phyloP scores from a whole-genome alignment of 169 alveolate genomes.

The Eimeria necatrix region DNA sequence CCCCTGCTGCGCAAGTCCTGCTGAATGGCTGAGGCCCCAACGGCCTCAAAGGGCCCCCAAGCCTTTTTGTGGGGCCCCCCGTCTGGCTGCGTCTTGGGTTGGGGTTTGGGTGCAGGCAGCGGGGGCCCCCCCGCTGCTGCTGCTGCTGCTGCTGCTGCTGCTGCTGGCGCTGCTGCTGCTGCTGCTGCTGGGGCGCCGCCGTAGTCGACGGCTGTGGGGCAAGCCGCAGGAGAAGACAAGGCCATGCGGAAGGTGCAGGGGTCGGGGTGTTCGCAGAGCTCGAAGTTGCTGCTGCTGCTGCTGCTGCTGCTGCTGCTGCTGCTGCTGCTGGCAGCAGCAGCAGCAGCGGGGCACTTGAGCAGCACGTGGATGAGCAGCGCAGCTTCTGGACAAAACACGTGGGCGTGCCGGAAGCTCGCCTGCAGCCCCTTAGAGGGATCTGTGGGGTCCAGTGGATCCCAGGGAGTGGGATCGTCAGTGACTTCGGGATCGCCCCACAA shows the following conservation, averaged over 20 bases:
- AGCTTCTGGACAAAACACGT: constrained; percentile 35
- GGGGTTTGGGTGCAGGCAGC: no score
- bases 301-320: neutral
- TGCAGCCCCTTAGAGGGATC: constrained; percentile 42
- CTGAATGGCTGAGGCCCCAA: no score
- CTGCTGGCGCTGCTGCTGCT: neutral
- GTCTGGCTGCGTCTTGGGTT: no score
- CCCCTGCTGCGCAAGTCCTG: neutral
- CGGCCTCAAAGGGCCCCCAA: no score
- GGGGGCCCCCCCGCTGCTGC: neutral
- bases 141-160: neutral
- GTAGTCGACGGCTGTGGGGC: constrained; percentile 31
- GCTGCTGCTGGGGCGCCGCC: neutral
- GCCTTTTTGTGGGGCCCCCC: no score
- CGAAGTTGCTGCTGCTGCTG: constrained; percentile 37
- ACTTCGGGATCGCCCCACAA: constrained; percentile 12
- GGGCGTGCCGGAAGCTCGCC: constrained; percentile 35
- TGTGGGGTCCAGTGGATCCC: constrained; percentile 33
- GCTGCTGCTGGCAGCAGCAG: neutral
- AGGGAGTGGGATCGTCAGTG: constrained; percentile 46
- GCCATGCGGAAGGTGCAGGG: constrained; percentile 44
- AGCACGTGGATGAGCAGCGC: constrained; percentile 24
- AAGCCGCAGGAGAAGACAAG: constrained; percentile 34
- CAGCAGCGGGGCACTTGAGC: constrained; percentile 42
- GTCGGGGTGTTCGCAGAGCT: constrained; percentile 42